Evolutionary conservation across 1,139 yeast genomes (phyloP).

Genomic region (Yamadazyma spencermartinsiae): DNA sequence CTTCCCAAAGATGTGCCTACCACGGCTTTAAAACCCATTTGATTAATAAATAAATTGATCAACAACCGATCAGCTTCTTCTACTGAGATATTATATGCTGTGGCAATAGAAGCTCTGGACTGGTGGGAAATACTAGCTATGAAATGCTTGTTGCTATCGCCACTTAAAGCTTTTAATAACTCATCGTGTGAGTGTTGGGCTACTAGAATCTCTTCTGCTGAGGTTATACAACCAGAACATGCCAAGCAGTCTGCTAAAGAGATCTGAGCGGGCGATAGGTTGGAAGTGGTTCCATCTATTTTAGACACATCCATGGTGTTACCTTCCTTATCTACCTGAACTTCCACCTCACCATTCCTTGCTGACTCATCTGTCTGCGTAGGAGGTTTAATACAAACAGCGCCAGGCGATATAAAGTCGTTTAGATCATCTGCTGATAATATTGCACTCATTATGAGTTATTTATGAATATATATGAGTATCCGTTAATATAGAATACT

Average conservation of each 20-base stretch:
- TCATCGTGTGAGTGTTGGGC: slow-evolving; percentile 89
- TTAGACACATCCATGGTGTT: slow-evolving; percentile 66
- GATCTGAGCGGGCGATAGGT: slow-evolving; percentile 79
- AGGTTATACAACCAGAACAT: slow-evolving; percentile 95
- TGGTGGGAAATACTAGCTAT: slow-evolving; percentile 88
- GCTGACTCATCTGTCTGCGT: slow-evolving; percentile 7
- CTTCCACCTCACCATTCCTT: slow-evolving; percentile 49
- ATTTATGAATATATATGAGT: not conserved
- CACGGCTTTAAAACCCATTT: slow-evolving; percentile 69
- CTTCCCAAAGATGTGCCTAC: slow-evolving; percentile 89
- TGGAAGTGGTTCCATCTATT: slow-evolving; percentile 51
- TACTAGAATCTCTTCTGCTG: slow-evolving; percentile 90
- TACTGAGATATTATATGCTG: slow-evolving; percentile 57
- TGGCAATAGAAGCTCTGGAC: slow-evolving; percentile 77
- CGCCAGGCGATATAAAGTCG: slow-evolving; percentile 92
- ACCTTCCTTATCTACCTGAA: slow-evolving; percentile 67
- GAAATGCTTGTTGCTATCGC: slow-evolving; percentile 36
- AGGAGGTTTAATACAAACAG: slow-evolving; percentile 82
- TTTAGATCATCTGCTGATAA: slow-evolving; percentile 87
- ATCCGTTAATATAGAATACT: not conserved
- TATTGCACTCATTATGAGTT: slow-evolving; percentile 69
- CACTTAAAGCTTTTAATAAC: slow-evolving; percentile 55
- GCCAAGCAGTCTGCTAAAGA: slow-evolving; percentile 92
- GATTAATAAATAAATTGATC: slow-evolving; percentile 54
- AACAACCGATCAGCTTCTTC: slow-evolving; percentile 62